phyloP scores from a whole-genome alignment of 176 grass and related monocot genomes.

The Triticum monococcum region DNA sequence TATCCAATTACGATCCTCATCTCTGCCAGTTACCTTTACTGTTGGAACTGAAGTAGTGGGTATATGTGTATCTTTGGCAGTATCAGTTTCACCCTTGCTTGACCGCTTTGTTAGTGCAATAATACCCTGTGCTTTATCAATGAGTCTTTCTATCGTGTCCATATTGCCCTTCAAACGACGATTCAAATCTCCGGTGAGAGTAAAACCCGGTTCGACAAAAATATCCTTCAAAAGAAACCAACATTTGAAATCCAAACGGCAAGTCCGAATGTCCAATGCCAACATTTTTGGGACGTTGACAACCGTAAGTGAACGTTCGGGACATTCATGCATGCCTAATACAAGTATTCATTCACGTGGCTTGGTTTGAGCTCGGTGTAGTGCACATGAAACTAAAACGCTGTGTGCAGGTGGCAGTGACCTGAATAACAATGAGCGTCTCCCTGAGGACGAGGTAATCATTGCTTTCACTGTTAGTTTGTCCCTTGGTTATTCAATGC shows the following conservation, averaged over 20 bases:
- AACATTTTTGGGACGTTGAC: not conserved
- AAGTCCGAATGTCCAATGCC: no score
- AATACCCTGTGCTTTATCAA: not conserved
- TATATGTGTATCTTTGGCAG: not conserved
- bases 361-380: no score
- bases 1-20: slow-evolving; percentile 5
- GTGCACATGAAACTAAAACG: no score
- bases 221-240: not conserved
- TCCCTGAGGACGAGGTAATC: no score
- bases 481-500: no score
- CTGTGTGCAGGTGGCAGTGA: no score
- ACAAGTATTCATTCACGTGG: no score
- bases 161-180: not conserved
- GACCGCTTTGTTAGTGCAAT: not conserved
- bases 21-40: slow-evolving; percentile 16
- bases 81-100: not conserved
- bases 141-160: not conserved
- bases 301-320: no score
- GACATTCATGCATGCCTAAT: no score
- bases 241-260: not conserved
- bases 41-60: not conserved
- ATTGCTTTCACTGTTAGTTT: no score
- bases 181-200: not conserved
- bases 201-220: not conserved
- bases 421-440: no score